Evolutionary conservation across 352 stramenopile genomes (phyloP).

Genomic region (Plasmopara viticola): DNA sequence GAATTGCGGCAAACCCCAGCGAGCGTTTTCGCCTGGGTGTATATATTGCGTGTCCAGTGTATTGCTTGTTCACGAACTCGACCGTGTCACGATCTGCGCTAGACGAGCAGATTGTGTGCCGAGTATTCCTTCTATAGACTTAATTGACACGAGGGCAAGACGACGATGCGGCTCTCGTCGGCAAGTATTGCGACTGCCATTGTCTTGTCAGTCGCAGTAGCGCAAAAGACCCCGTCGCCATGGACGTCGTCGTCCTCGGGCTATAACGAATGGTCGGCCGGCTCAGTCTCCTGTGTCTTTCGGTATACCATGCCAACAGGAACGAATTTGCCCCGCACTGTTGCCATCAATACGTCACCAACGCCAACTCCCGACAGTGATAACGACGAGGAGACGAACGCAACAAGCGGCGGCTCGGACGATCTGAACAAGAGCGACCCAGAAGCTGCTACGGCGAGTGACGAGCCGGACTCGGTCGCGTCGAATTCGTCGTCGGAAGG

Average conservation of each 20-base stretch:
- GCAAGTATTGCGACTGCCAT: slow-evolving; percentile 10
- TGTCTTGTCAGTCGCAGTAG: slow-evolving; percentile 16
- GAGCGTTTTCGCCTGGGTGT: neutral
- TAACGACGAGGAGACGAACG: slow-evolving; percentile 3
- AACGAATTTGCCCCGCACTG: slow-evolving; percentile 32
- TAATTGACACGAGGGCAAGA: slow-evolving; percentile 2
- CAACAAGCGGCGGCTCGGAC: slow-evolving; percentile 16
- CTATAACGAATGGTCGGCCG: slow-evolving; percentile 15
- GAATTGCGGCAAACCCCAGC: neutral
- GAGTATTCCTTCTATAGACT: slow-evolving; percentile 4
- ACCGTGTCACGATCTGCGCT: slow-evolving; percentile 3
- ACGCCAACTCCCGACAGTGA: slow-evolving; percentile 19
- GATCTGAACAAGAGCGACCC: slow-evolving; percentile 6
- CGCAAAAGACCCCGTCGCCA: slow-evolving; percentile 25
- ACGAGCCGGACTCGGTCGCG: slow-evolving; percentile 1
- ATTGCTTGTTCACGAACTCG: slow-evolving; percentile 12
- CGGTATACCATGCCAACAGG: slow-evolving; percentile 49
- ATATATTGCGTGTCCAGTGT: neutral
- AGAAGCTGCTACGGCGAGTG: slow-evolving; percentile 12
- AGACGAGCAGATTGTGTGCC: slow-evolving; percentile 1
- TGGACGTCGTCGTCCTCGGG: slow-evolving; percentile 34
- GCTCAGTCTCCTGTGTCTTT: slow-evolving; percentile 40
- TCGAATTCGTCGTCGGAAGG: neutral
- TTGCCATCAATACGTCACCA: slow-evolving; percentile 17
- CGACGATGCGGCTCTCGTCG: slow-evolving; percentile 16